Conservation (phyloP, 108 stramenopile species). For the Seminavis robusta region DNA sequence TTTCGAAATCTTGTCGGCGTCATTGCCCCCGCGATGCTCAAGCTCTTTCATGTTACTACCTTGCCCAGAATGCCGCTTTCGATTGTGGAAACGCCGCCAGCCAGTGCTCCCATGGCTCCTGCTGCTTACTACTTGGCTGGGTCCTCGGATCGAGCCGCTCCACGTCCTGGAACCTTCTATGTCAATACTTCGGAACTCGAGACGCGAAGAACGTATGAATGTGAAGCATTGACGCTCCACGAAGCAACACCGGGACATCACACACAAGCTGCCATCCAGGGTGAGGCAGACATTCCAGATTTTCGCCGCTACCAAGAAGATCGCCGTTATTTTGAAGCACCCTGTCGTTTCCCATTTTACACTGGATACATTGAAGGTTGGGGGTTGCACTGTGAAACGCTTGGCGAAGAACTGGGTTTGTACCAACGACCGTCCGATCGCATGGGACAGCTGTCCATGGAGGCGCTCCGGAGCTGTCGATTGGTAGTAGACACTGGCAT, state of each 20-base stretch:
- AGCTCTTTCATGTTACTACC: constrained; percentile 38
- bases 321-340: constrained; percentile 54
- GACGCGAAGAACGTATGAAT: constrained; percentile 42
- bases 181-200: constrained; percentile 45
- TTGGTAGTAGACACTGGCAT: constrained; percentile 65
- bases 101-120: constrained; percentile 36
- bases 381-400: constrained; percentile 52
- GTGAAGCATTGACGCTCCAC: constrained; percentile 42
- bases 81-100: constrained; percentile 38
- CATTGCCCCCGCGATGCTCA: constrained; percentile 38
- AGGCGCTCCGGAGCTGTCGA: constrained; percentile 44
- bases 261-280: constrained; percentile 47
- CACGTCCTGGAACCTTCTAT: constrained; percentile 48
- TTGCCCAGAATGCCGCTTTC: constrained; percentile 37
- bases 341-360: constrained; percentile 59
- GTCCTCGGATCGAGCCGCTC: constrained; percentile 21
- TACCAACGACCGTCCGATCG: constrained; percentile 43
- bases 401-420: constrained; percentile 45
- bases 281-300: constrained; percentile 32
- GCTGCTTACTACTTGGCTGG: constrained; percentile 54
- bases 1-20: constrained; percentile 47
- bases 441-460: constrained; percentile 53
- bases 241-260: constrained; percentile 65
- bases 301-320: constrained; percentile 47
- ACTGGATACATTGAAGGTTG: constrained; percentile 66